Conservation (phyloP, 257 asterid species). For the Nicotiana otophora region DNA sequence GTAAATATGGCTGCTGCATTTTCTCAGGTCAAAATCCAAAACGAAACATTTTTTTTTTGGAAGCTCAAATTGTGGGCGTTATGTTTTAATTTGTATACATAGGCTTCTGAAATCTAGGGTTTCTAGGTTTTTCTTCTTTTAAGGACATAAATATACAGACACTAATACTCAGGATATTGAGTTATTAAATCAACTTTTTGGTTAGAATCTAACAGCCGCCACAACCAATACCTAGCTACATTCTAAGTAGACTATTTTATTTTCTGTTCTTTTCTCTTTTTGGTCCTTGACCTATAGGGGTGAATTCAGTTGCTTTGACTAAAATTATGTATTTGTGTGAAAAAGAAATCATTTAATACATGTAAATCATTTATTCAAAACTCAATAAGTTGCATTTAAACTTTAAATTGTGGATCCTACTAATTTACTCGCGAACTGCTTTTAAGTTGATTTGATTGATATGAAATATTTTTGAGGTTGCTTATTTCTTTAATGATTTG, state of each 20-base stretch:
- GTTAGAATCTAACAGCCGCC: conserved; percentile 43
- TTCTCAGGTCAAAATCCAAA: neutral
- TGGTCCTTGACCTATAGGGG: neutral
- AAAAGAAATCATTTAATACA: no score
- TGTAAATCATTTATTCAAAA: no score
- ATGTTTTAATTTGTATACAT: neutral
- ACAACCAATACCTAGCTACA: conserved; percentile 14
- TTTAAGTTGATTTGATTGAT: conserved; percentile 21
- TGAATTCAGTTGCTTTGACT: no score
- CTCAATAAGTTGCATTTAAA: no score
- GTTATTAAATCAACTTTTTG: conserved; percentile 7
- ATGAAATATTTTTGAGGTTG: neutral
- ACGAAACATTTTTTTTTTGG: neutral
- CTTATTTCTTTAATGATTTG: neutral
- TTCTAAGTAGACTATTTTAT: neutral
- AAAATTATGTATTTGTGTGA: no score
- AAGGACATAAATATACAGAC: conserved; percentile 22
- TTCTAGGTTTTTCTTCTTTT: conserved; percentile 39
- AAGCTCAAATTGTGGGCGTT: conserved; percentile 63
- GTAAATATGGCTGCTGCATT: conserved; percentile 90
- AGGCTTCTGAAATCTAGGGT: conserved; percentile 63
- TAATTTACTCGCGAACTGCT: neutral
- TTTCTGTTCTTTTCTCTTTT: neutral
- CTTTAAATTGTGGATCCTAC: no score
- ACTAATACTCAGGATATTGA: neutral